Conservation (phyloP, 805 yeast species). For the Starmerella scarabaei region DNA sequence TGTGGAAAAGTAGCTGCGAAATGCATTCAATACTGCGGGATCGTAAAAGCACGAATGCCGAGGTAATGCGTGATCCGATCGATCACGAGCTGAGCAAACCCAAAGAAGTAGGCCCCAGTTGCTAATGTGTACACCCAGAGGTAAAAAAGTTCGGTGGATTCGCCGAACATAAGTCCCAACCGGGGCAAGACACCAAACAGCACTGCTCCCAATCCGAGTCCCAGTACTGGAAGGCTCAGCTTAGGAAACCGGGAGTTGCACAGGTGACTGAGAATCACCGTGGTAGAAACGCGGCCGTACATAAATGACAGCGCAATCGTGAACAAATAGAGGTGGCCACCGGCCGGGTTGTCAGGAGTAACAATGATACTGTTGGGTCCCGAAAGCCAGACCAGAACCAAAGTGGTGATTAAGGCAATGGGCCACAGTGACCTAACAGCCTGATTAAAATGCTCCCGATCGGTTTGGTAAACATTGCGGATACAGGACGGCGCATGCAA, state of each 20-base stretch:
- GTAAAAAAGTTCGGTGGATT: conserved; percentile 28
- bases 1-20: too few species aligned
- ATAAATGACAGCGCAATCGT: conserved; percentile 70
- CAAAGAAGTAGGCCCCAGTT: conserved; percentile 59
- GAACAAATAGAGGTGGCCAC: conserved; percentile 48
- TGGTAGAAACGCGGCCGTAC: conserved; percentile 64
- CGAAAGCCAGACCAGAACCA: conserved; percentile 36
- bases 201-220: conserved; percentile 27
- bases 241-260: conserved; percentile 71
- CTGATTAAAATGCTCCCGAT: conserved; percentile 31
- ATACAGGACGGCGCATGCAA: conserved; percentile 57
- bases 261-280: conserved; percentile 65
- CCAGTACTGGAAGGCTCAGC: conserved; percentile 51
- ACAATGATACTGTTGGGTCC: conserved; percentile 39
- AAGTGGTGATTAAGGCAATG: conserved; percentile 41
- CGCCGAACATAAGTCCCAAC: conserved; percentile 31
- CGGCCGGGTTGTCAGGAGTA: conserved; percentile 1
- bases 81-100: conserved; percentile 54
- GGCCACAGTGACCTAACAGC: conserved; percentile 42
- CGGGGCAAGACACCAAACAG: conserved; percentile 37
- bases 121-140: conserved; percentile 45
- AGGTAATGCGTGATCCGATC: conserved; percentile 69
- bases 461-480: conserved; percentile 31
- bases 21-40: conserved; percentile 24
- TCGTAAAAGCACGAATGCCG: conserved; percentile 74